Conservation (phyloP, 1,284 basidiomycete genomes). For the Waitea zeae region DNA sequence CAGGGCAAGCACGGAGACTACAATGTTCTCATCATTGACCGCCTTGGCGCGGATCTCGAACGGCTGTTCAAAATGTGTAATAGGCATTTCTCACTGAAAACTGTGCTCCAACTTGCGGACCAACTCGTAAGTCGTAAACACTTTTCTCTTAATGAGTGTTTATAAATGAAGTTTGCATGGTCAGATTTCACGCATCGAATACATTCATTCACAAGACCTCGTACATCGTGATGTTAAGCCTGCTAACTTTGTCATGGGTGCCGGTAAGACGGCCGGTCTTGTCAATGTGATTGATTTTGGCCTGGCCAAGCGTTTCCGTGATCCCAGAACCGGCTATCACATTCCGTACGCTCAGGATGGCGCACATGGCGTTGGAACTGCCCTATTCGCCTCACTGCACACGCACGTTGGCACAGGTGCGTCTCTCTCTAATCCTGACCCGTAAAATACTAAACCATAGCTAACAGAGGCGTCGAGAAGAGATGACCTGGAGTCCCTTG, state of each 20-base stretch:
- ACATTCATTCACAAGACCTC: constrained; percentile 54
- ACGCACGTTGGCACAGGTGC: constrained; percentile 81
- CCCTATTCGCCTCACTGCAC: constrained; percentile 88
- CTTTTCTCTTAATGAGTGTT: background rate
- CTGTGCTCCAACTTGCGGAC: constrained; percentile 81
- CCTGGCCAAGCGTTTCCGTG: constrained; percentile 89
- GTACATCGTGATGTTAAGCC: constrained; percentile 95
- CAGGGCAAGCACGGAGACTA: constrained; percentile 61
- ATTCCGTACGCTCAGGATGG: constrained; percentile 87
- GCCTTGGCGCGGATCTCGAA: constrained; percentile 84
- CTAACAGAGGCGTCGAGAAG: constrained; percentile 64
- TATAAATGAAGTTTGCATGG: background rate
- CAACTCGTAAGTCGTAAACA: constrained; percentile 53
- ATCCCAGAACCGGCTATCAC: constrained; percentile 73
- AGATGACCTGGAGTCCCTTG: constrained; percentile 84
- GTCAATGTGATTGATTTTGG: constrained; percentile 97
- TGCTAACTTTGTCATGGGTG: constrained; percentile 80
- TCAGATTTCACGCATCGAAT: constrained; percentile 62
- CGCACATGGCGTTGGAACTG: constrained; percentile 81
- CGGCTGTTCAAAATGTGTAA: constrained; percentile 95
- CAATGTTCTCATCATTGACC: constrained; percentile 94
- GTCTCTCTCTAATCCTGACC: constrained; percentile 10
- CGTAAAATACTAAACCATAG: background rate
- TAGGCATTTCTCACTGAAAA: constrained; percentile 84
- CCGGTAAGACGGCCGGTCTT: constrained; percentile 24